A percentile compares a stretch with the other conserved stretches of the same genome.
Conservation (phyloP, 208 protist genomes). For the Trypanosoma melophagium region DNA sequence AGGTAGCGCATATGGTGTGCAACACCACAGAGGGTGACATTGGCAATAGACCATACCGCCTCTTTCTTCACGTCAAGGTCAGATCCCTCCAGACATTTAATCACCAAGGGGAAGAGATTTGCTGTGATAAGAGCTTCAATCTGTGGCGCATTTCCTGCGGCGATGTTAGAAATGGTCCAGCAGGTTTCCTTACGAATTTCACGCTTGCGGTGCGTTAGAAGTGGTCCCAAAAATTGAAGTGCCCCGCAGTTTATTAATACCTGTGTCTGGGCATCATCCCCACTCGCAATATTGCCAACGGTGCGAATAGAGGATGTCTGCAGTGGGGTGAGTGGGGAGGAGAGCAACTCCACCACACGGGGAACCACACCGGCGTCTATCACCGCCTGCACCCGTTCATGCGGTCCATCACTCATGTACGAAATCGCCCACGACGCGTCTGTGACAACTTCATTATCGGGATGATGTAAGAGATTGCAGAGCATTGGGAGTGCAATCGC, state of each 20-base stretch:
- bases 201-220: constrained; percentile 86
- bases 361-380: constrained; percentile 88
- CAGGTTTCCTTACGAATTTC: constrained; percentile 98
- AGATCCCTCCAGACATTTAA: constrained; percentile 79
- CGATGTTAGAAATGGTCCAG: constrained; percentile 99
- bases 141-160: constrained; percentile 94
- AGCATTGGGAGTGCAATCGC: constrained; percentile 88
- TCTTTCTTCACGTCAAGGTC: constrained; percentile 98
- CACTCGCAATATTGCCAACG: constrained; percentile 99
- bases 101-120: constrained; percentile 90
- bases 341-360: constrained; percentile 94
- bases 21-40: constrained; percentile 93
- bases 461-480: constrained; percentile 72
- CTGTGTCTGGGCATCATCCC: constrained; percentile 96
- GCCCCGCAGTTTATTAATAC: constrained; percentile 92
- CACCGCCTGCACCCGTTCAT: constrained; percentile 95
- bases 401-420: constrained; percentile 95
- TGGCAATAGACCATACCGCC: constrained; percentile 97
- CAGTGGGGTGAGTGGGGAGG: constrained; percentile 57
- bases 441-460: constrained; percentile 94
- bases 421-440: constrained; percentile 97
- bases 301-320: constrained; percentile 96
- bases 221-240: constrained; percentile 66
- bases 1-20: constrained; percentile 91
- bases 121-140: constrained; percentile 92